These are phyloP conservation scores for Ophiostoma quercus DNA, from an alignment of 2,329 filamentous ascomycete species.

Conservation along the genomic window DNA sequence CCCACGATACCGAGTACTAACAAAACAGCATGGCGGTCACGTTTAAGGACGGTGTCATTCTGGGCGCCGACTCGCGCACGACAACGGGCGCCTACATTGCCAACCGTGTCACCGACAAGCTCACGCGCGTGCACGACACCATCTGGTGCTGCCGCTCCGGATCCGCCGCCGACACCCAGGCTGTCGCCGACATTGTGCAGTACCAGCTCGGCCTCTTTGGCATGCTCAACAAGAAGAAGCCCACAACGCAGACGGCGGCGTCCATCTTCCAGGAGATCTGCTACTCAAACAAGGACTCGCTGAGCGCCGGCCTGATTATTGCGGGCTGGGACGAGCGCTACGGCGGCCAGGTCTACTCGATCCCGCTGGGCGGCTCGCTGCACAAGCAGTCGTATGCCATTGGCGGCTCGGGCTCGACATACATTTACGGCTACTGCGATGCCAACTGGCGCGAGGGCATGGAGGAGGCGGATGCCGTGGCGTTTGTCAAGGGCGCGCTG, in stretches of 20 bases:
- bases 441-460: constrained; percentile 93
- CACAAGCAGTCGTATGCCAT: constrained; percentile 97
- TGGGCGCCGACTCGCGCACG: constrained; percentile 93
- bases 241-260: constrained; percentile 90
- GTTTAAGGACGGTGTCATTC: constrained; percentile 96
- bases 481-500: constrained; percentile 88
- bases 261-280: constrained; percentile 97
- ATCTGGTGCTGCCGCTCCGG: constrained; percentile 99
- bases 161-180: constrained; percentile 95
- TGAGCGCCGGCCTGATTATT: constrained; percentile 95
- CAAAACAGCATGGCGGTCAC: constrained; percentile 86
- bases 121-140: constrained; percentile 96
- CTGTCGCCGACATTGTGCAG: constrained; percentile 94
- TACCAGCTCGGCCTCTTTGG: constrained; percentile 93
- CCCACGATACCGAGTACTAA: not conserved
- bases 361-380: constrained; percentile 89
- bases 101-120: constrained; percentile 98
- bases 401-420: constrained; percentile 92
- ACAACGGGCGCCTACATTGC: constrained; percentile 98
- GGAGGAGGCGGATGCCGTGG: constrained; percentile 83
- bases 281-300: constrained; percentile 91
- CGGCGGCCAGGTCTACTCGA: constrained; percentile 95
- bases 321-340: constrained; percentile 95
- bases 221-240: constrained; percentile 80
- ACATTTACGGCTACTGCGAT: constrained; percentile 99